phyloP scores from a whole-genome alignment of 176 grass and related monocot species.

The Oryza brachyantha region DNA sequence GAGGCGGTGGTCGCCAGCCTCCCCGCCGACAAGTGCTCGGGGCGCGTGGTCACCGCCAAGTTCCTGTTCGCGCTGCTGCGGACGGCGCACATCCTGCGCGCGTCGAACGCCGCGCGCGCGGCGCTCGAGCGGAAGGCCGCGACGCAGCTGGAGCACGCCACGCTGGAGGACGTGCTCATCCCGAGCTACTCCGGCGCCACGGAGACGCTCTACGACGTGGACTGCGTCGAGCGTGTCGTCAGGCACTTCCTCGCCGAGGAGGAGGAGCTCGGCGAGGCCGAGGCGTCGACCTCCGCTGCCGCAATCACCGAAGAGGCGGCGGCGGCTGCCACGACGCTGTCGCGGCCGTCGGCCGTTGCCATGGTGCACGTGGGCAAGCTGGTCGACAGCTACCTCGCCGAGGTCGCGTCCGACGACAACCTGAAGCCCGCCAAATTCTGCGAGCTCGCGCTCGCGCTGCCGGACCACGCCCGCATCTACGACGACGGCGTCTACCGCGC shows the following conservation, averaged over 20 bases:
- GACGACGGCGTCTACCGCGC: conserved; percentile 88
- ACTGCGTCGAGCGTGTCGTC: conserved; percentile 71
- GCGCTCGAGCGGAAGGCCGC: conserved; percentile 73
- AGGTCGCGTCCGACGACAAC: conserved; percentile 78
- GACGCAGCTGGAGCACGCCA: conserved; percentile 62
- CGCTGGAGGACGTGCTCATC: conserved; percentile 80
- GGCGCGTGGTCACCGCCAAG: conserved; percentile 51
- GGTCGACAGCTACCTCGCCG: conserved; percentile 79
- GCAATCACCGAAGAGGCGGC: conserved; percentile 32
- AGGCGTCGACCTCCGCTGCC: not conserved
- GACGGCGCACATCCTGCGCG: conserved; percentile 68
- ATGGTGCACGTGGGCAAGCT: conserved; percentile 79
- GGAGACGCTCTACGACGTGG: conserved; percentile 88
- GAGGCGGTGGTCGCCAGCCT: conserved; percentile 76
- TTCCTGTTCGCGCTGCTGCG: conserved; percentile 75
- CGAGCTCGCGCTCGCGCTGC: conserved; percentile 62
- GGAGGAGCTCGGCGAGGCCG: conserved; percentile 12
- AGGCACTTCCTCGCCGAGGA: conserved; percentile 50
- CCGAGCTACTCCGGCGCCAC: conserved; percentile 66
- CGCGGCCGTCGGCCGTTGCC: conserved; percentile 27
- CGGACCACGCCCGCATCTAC: conserved; percentile 70
- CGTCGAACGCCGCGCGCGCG: conserved; percentile 36
- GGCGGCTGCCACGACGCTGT: not conserved
- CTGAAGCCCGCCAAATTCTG: conserved; percentile 74
- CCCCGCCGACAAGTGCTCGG: conserved; percentile 39